phyloP scores from a whole-genome alignment of 139 green algal genomes.

The Tetradesmus obliquus region DNA sequence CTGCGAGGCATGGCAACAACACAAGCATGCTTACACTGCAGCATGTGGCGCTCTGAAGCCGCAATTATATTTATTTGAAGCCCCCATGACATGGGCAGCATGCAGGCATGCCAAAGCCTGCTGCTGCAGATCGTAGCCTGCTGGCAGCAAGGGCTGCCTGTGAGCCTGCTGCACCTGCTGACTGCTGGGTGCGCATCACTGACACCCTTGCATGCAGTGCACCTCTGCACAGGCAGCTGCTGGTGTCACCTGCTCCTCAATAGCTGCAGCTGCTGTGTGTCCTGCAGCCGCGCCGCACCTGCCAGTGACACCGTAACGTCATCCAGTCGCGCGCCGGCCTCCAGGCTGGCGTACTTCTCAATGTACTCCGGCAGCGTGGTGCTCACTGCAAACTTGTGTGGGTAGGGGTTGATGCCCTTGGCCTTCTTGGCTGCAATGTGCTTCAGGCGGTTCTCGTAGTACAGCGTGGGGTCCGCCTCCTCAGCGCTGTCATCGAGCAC shows the following conservation, averaged over 20 bases:
- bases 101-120: neutral
- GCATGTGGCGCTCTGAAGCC: neutral
- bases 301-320: slow-evolving; percentile 69
- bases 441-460: slow-evolving; percentile 91
- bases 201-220: neutral
- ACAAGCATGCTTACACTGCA: neutral
- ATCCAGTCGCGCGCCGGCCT: slow-evolving; percentile 72
- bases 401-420: slow-evolving; percentile 94
- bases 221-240: neutral
- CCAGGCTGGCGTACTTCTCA: slow-evolving; percentile 78
- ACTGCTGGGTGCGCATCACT: neutral
- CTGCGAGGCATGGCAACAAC: slow-evolving; percentile 49
- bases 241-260: neutral
- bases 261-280: neutral
- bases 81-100: neutral
- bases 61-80: neutral
- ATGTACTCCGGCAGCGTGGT: slow-evolving; percentile 87
- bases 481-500: slow-evolving; percentile 82
- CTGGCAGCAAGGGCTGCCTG: neutral
- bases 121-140: neutral
- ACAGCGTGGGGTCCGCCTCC: slow-evolving; percentile 87
- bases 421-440: slow-evolving; percentile 80
- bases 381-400: slow-evolving; percentile 97
- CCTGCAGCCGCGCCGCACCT: slow-evolving; percentile 51
- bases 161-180: neutral